Evolutionary conservation across 805 yeast species (phyloP), one percentile per base, ranked within the genome.

Genomic region (Starmerella etchellsii): DNA sequence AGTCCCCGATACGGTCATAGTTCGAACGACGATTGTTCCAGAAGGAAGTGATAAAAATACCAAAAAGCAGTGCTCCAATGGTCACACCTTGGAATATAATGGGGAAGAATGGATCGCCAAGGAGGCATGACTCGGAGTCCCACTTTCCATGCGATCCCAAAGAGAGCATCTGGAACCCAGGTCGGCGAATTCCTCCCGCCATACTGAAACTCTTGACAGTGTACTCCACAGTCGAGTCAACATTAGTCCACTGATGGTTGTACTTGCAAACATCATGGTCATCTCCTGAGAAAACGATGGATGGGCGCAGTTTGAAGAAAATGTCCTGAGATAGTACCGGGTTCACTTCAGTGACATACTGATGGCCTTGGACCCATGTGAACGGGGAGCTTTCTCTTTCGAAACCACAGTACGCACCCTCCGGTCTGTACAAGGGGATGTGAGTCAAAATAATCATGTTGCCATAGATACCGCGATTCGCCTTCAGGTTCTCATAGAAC

Each of bases 191-290:
- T 0, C 97, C 97, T 76, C 83, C 81, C 19, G 94, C 87, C 94
- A 91, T 81, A 13, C 95, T 79, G 39, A 80, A 74, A 3, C 94
- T 75, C 59, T 91, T 91, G 23, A 87, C 85, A 0, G 95, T 83
- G 48, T 80, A 74, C 57, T 91, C 98, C 38, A 77, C 78, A 2
- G 48, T 52, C 10, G 42, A 40, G 6, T 27, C 39, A 6, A 30
- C 32, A n/a, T 46, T 37, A 16, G 24, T 4, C 47, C 55, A 62
- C 4, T 51, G 42, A 56, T 88, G 96, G 18, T 63, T 61, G 24
- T 79, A 69, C 49, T 81, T 83, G 58, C 99, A 91, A 52, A 83
- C 85, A 58, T 91, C 98, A 62, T 91, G 99, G 58, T 91, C 98
- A 58, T 91, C 99, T 1, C 98, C 99, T 5, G 93, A 75, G 54